phyloP scores from a whole-genome alignment of 179 eudicot species.

The Silene coronaria region DNA sequence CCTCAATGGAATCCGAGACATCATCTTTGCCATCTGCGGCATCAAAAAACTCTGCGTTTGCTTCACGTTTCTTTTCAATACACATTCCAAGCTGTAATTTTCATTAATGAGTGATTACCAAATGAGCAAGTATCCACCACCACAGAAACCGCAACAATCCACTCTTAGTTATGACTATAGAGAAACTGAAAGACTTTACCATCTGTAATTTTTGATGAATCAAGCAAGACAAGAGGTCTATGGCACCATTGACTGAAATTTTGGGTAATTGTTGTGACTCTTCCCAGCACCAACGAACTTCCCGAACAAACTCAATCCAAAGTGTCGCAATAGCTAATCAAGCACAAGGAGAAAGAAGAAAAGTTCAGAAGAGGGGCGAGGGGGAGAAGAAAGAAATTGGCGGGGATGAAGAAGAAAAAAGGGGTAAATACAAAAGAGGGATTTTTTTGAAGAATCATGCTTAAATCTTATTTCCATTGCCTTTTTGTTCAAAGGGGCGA shows the following conservation, averaged over 20 bases:
- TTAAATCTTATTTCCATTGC: neutral
- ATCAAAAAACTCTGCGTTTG: conserved; percentile 41
- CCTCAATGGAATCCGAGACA: conserved; percentile 33
- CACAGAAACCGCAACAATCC: conserved; percentile 6
- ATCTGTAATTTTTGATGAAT: conserved; percentile 89
- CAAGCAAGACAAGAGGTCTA: conserved; percentile 85
- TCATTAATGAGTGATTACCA: neutral
- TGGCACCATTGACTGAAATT: conserved; percentile 48
- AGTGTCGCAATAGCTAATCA: conserved; percentile 78
- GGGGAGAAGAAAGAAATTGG: neutral
- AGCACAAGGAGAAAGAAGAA: conserved; percentile 9
- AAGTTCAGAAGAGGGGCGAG: neutral
- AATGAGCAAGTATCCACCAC: neutral
- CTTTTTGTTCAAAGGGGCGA: neutral
- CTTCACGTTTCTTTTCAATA: conserved; percentile 66
- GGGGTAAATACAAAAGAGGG: neutral
- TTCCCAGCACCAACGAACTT: conserved; percentile 99
- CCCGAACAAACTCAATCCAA: conserved; percentile 96
- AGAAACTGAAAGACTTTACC: conserved; percentile 43
- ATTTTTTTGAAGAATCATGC: neutral
- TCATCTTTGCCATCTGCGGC: conserved; percentile 35
- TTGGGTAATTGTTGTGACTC: conserved; percentile 84
- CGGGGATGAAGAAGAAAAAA: neutral
- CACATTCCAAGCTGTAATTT: conserved; percentile 65
- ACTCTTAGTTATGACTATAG: neutral